These are phyloP conservation scores for Chondrostereum purpureum DNA, from an alignment of 1,284 basidiomycete species.

Conservation along the genomic window DNA sequence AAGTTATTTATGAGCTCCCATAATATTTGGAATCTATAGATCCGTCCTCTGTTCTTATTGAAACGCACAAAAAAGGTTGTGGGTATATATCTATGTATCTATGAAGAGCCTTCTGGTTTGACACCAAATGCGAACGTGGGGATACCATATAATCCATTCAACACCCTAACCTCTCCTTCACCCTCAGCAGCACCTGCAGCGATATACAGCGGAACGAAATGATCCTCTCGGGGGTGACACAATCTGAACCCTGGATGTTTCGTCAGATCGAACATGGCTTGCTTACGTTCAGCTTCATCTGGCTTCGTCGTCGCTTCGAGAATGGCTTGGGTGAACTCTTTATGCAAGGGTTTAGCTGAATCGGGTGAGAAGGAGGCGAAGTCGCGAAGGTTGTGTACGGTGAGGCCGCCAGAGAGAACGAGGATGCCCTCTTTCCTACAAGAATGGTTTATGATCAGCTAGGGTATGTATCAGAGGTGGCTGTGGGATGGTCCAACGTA, in stretches of 20 bases:
- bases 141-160: slow-evolving; percentile 49
- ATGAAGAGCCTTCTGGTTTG: slow-evolving; percentile 23
- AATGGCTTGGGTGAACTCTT: slow-evolving; percentile 55
- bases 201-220: slow-evolving; percentile 68
- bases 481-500: slow-evolving; percentile 20
- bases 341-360: slow-evolving; percentile 40
- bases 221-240: slow-evolving; percentile 66
- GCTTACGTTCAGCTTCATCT: slow-evolving; percentile 34
- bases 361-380: slow-evolving; percentile 43
- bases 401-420: slow-evolving; percentile 65
- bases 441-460: slow-evolving; percentile 10
- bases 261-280: slow-evolving; percentile 42
- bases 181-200: slow-evolving; percentile 66
- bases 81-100: too few species aligned
- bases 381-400: slow-evolving; percentile 62
- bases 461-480: too few species aligned
- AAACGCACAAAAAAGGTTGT: too few species aligned
- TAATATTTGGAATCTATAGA: too few species aligned
- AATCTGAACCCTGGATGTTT: slow-evolving; percentile 54
- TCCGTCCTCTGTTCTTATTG: too few species aligned
- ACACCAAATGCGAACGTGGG: slow-evolving; percentile 60
- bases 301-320: slow-evolving; percentile 42
- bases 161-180: slow-evolving; percentile 36
- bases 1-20: too few species aligned
- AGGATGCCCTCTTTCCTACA: slow-evolving; percentile 56